Evolutionary conservation across 1,284 basidiomycete species (phyloP).

Genomic region (Moesziomyces sp.): DNA sequence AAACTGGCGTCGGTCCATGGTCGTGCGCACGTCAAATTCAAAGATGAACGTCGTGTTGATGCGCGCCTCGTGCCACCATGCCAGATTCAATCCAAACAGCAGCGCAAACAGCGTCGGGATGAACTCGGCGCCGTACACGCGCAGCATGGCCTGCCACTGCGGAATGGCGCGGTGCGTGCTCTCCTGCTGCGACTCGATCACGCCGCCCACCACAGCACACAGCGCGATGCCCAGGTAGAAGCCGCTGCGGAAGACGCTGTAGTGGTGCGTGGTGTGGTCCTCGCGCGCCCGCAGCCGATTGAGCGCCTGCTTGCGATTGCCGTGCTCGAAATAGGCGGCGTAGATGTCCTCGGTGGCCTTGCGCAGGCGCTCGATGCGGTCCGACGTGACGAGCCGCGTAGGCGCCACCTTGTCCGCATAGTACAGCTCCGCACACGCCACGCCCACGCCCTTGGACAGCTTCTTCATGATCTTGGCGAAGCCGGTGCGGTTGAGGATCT

Average conservation of each 20-base stretch:
- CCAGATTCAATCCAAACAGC: constrained; percentile 80
- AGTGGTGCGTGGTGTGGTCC: constrained; percentile 76
- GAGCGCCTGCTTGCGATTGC: constrained; percentile 83
- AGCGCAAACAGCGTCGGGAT: constrained; percentile 82
- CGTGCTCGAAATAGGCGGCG: constrained; percentile 73
- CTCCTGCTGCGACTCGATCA: constrained; percentile 76
- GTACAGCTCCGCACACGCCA: constrained; percentile 76
- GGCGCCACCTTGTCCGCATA: constrained; percentile 77
- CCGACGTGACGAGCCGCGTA: constrained; percentile 71
- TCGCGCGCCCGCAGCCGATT: constrained; percentile 73
- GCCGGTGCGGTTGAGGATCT: constrained; percentile 81
- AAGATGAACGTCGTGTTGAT: constrained; percentile 95
- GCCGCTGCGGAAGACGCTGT: constrained; percentile 74
- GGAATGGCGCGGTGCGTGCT: constrained; percentile 75
- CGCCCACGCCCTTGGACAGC: constrained; percentile 85
- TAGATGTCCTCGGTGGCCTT: constrained; percentile 71
- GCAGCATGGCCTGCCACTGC: constrained; percentile 79
- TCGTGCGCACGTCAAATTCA: constrained; percentile 75
- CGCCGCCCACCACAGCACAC: constrained; percentile 78
- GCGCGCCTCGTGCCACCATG: constrained; percentile 79
- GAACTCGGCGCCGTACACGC: constrained; percentile 81
- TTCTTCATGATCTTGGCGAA: constrained; percentile 90
- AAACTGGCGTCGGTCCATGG: constrained; percentile 82
- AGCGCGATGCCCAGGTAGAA: constrained; percentile 80
- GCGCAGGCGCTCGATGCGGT: constrained; percentile 76